Evolutionary conservation across 495 filamentous ascomycete species (phyloP).

Genomic region (Ascodesmis nigricans): DNA sequence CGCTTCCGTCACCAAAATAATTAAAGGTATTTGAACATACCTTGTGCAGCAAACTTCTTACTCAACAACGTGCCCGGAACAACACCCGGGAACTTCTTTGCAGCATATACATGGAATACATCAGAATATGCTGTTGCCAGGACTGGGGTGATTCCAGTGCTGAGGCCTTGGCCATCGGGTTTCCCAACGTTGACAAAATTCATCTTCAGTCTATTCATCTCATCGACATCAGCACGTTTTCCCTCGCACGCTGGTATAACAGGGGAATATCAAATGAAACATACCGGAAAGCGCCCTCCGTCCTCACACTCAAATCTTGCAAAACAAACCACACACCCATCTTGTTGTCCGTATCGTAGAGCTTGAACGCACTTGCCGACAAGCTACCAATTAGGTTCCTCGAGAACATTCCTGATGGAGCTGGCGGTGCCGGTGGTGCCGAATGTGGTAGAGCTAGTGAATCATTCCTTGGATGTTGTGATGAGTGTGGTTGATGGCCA

Average conservation of each 20-base stretch:
- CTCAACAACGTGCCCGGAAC: constrained; percentile 85
- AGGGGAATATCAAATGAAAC: neutral
- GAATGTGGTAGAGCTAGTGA: no score
- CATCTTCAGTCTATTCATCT: constrained; percentile 36
- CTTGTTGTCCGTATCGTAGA: constrained; percentile 62
- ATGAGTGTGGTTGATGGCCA: no score
- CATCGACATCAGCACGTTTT: neutral
- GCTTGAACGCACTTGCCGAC: constrained; percentile 68
- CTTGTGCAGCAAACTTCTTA: constrained; percentile 82
- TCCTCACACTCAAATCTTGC: constrained; percentile 84
- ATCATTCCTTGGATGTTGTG: no score
- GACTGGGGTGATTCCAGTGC: constrained; percentile 59
- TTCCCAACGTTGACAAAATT: constrained; percentile 68
- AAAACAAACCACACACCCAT: constrained; percentile 94
- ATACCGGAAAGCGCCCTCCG: constrained; percentile 77
- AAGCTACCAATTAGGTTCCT: constrained; percentile 87
- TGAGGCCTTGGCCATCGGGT: constrained; percentile 31
- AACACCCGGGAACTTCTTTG: constrained; percentile 95
- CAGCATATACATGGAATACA: constrained; percentile 78
- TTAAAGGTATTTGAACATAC: constrained; percentile 30
- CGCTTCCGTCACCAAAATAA: no score
- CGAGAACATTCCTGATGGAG: constrained; percentile 76
- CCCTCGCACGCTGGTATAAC: neutral
- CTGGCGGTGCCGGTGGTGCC: constrained; percentile 19
- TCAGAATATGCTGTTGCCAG: constrained; percentile 77